Base-by-base conservation (phyloP, 306 rosid genomes). In the Quercus engelmannii region DNA sequence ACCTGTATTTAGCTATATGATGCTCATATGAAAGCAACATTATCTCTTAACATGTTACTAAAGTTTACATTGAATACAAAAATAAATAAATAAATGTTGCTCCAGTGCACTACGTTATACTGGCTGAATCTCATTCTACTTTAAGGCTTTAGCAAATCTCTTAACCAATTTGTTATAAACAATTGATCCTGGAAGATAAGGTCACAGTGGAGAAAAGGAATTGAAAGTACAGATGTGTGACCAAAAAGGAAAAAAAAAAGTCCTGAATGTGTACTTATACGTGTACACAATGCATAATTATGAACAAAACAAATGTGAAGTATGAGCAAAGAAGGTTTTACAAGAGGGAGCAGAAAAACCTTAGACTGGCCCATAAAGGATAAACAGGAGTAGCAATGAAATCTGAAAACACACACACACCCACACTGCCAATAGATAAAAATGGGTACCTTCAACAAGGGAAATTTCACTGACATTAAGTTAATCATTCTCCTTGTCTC, bases 401-500 rank as follows among this genome's bases (percentile, higher is more conserved):
- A 80, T 78, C 11, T 5, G 59, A 76, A 38, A 72, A 78, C 51
- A 49, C 10, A 41, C 46, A 41, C 46, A 41, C 20, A 23, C 61
- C 74, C 30, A 71, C 19, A 79, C 23, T 11, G 18, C 38, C 46
- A 26, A 63, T 38, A 56, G 21, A 79, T 67, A 13, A 56, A 25
- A 61, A 58, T 52, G 43, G 19, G 58, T 82, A 94, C 99, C 97
- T 90, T 79, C 84, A 94, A 78, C 62, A 90, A 90, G 6, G 99
- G 97, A 90, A 90, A 94, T 77, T 89, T 90, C 38, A 89, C 74
- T 5, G 97, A 91, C 58, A 89, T 74, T 65, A 92, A 68, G 35
- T 85, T 88, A 82, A 94, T 87, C 97, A 94, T 90, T 81, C 72
- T 86, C 84, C 83, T 85, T 30, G 99, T 94, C 85, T 91, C 86